Conservation (phyloP, 2,329 filamentous ascomycete species). For the Epichloe glyceriae region DNA sequence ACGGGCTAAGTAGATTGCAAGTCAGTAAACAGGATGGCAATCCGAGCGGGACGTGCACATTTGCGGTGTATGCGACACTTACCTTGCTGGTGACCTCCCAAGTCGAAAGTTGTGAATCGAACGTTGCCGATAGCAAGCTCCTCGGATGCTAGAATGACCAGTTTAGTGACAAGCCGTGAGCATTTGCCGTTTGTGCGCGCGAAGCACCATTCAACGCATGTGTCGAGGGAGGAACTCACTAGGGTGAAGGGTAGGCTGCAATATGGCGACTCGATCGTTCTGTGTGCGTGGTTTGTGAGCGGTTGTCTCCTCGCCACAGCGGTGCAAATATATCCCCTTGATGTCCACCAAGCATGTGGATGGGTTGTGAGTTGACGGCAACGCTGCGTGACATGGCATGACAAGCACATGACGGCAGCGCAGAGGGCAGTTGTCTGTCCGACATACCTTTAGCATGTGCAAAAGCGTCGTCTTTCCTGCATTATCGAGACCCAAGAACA, state of each 20-base stretch:
- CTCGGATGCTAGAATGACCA: constrained; percentile 54
- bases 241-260: constrained; percentile 82
- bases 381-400: not conserved
- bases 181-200: not conserved
- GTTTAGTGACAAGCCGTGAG: constrained; percentile 4
- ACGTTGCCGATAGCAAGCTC: constrained; percentile 88
- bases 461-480: constrained; percentile 88
- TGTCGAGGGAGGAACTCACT: constrained; percentile 44
- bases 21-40: not conserved
- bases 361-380: not conserved
- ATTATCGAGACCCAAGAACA: constrained; percentile 89
- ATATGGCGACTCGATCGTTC: constrained; percentile 87
- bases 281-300: constrained; percentile 23
- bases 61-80: constrained; percentile 9
- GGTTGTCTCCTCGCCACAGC: constrained; percentile 1
- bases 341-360: not conserved
- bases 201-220: not conserved
- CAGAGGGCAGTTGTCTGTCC: not conserved
- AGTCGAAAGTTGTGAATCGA: constrained; percentile 87
- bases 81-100: constrained; percentile 90
- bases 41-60: not conserved
- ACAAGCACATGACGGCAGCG: not conserved
- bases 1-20: constrained; percentile 47
- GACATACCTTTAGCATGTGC: constrained; percentile 82
- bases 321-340: not conserved